Conservation (phyloP, 1,139 yeast genomes). For the Kurtzmaniella quercitrusa region DNA sequence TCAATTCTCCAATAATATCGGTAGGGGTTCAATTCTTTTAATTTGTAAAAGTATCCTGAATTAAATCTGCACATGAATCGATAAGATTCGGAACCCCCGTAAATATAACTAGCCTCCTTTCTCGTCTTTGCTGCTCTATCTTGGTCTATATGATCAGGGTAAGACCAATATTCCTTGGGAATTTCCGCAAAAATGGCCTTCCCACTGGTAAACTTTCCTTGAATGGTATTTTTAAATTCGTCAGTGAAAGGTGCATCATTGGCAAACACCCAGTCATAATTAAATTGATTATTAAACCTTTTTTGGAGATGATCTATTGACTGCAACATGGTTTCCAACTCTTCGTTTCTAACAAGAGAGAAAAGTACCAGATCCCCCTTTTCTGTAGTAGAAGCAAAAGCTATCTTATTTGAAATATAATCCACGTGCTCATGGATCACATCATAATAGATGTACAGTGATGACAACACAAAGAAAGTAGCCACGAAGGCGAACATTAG, state of each 20-base stretch:
- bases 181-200: conserved; percentile 42
- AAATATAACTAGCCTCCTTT: conserved; percentile 28
- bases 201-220: conserved; percentile 27
- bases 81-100: conserved; percentile 34
- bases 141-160: conserved; percentile 24
- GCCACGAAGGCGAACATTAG: background rate
- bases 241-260: conserved; percentile 29
- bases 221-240: conserved; percentile 17
- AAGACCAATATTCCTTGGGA: conserved; percentile 47
- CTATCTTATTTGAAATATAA: background rate
- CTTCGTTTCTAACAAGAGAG: conserved; percentile 3
- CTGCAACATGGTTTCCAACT: background rate
- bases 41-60: conserved; percentile 23
- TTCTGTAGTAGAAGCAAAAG: background rate
- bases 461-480: background rate
- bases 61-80: conserved; percentile 34
- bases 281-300: conserved; percentile 61
- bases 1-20: conserved; percentile 18
- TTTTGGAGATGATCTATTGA: conserved; percentile 46
- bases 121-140: conserved; percentile 16
- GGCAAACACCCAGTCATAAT: conserved; percentile 64
- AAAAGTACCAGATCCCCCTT: background rate
- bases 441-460: background rate
- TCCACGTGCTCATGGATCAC: background rate
- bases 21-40: conserved; percentile 15